Base-by-base conservation (phyloP, 2,329 filamentous ascomycete species). In the Stenocarpella maydis region DNA sequence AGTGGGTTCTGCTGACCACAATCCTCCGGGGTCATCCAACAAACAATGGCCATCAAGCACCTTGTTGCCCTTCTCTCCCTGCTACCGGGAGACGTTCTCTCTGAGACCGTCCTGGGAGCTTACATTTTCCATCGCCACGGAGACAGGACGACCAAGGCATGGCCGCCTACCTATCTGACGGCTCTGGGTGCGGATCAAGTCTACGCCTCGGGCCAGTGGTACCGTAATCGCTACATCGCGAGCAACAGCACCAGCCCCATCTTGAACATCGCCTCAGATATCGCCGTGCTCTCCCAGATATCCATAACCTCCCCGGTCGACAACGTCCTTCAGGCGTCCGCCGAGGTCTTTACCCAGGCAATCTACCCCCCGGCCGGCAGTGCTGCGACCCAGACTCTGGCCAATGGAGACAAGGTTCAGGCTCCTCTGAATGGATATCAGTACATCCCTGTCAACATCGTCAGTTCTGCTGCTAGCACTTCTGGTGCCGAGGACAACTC, bases 101-200 rank as follows among this genome's bases (percentile, higher is more conserved):
- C 82, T 24, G 92, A 97, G 82, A 92, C 90, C 0, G 85, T 96
- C 34, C 85, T 97, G 19, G 94, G 94, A 65, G 90, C 91, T 54
- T 96, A 95, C 80, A 90, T 97, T 80, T 97, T 97, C 84, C 90
- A 93, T 74, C 92, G 95, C 54, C 95, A 98, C 37, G 95, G 95
- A 69, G 95, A 98, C 80, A 90, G 95, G 68, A 95, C 94, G 0
- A 82, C 93, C 72, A 97, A 97, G 82, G 84, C 88, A 21, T 89
- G 88, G 72, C 84, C 89, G 54, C 91, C 92, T 15, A 89, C 92
- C 34, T 86, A 87, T 73, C 82, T 98, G 78, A 97, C 95, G 15
- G 86, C 91, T 70, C 86, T 97, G 64, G 95, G 95, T 39, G 94
- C 95, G 77, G 82, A 86, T 58, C 85, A 98, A 82, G 89, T 94